Base-by-base conservation (phyloP, 139 green algal genomes). In the Chlamydomonas sphaeroides region DNA sequence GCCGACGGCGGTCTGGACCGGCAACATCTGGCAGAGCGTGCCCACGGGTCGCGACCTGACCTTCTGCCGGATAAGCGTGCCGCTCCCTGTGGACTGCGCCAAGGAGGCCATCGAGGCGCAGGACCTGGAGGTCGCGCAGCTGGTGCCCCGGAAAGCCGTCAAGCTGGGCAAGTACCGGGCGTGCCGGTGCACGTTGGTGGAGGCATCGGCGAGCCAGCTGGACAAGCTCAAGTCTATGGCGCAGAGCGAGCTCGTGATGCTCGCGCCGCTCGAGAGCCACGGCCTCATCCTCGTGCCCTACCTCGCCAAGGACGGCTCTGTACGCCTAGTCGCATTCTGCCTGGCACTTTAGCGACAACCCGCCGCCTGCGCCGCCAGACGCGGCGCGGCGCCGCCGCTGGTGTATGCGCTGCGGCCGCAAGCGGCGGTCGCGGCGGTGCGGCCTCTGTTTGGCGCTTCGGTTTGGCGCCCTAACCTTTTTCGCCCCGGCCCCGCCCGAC, bases 241-340 rank as follows among this genome's bases (percentile, higher is more conserved):
- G 33, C 77, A 84, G 49, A 74, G 76, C 49, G 77, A 84, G 65
- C 77, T 84, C 11, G 77, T 84, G 1, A 48, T 49, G 0, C 48
- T 84, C 8, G 63, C 65, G 3, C 77, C 77, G 14, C 45, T 84
- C 28, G 77, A 74, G 65, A 75, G 15, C 26, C 63, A 84, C 65
- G 77, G 77, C 2, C 63, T 84, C 25, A 84, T 84, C 36, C 30
- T 84, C 14, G 77, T 84, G 35, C 77, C 77, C 8, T 84, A 84
- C 45, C 28, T 84, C 3, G 77, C 67, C 76, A 83, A 83, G 26
- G 35, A 28, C 30, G 77, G 77, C 8, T 15, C 18, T 7, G 77
- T 84, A 23, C 63, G 65, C 28, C 10, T 84, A 28, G 77, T 84
- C 0, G 57, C 41, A 30, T 84, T 84, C 38, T 84, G 63, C 56